phyloP scores from a whole-genome alignment of 2,329 filamentous ascomycete species.

The Ascochyta koolunga region DNA sequence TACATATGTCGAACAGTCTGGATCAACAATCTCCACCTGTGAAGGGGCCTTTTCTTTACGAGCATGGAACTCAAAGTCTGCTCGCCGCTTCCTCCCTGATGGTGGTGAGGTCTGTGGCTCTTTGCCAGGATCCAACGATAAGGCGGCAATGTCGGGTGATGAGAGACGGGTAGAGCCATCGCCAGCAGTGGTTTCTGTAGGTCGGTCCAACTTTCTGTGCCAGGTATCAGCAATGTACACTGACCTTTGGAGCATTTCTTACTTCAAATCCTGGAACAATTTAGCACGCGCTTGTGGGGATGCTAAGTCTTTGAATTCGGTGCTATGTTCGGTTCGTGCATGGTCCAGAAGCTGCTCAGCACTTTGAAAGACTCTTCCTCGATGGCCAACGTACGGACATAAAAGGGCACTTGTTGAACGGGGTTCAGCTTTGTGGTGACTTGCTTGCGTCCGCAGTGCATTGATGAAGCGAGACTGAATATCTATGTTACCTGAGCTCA shows the following conservation, averaged over 20 bases:
- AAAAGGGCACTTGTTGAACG: conserved; percentile 23
- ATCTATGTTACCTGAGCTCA: conserved; percentile 28
- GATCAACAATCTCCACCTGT: conserved; percentile 31
- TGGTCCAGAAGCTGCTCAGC: conserved; percentile 35
- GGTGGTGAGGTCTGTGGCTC: conserved; percentile 31
- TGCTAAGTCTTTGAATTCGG: conserved; percentile 25
- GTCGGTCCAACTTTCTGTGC: conserved; percentile 30
- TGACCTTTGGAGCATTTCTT: neutral
- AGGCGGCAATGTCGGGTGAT: conserved; percentile 34
- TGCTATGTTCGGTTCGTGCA: conserved; percentile 34
- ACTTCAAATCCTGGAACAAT: conserved; percentile 30
- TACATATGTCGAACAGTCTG: conserved; percentile 34
- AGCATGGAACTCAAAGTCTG: conserved; percentile 35
- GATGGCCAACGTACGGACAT: conserved; percentile 40
- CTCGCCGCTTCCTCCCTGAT: conserved; percentile 37
- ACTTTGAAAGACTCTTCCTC: conserved; percentile 37
- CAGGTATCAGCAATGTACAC: conserved; percentile 7
- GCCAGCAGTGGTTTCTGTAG: conserved; percentile 35
- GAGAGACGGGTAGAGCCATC: conserved; percentile 25
- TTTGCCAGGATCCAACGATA: conserved; percentile 34
- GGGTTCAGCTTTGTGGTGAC: conserved; percentile 24
- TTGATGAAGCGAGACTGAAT: conserved; percentile 34
- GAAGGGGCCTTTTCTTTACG: conserved; percentile 32
- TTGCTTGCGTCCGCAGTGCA: conserved; percentile 34
- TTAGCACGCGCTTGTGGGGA: conserved; percentile 29